These are phyloP conservation scores for Cavenderia fasciculata DNA, from an alignment of 78 protist species.

Conservation along the genomic window DNA sequence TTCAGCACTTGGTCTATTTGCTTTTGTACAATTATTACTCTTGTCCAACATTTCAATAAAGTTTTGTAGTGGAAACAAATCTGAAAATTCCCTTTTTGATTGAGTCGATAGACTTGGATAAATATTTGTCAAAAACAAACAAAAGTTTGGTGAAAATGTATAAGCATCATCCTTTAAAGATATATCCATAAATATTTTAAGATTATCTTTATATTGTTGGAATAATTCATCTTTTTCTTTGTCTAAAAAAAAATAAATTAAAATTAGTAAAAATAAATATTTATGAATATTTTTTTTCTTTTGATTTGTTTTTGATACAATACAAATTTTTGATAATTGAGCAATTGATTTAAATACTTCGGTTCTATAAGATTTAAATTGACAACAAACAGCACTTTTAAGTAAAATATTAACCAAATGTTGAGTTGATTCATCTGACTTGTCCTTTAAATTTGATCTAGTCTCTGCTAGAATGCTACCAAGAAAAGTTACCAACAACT, in stretches of 20 bases:
- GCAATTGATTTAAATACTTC: conserved; percentile 47
- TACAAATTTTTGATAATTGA: conserved; percentile 33
- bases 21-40: conserved; percentile 1
- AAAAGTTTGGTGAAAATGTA: not conserved
- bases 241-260: conserved; percentile 5
- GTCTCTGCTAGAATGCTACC: conserved; percentile 16
- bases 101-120: not conserved
- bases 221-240: conserved; percentile 56
- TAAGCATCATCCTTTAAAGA: conserved; percentile 26
- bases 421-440: not conserved
- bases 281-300: not conserved
- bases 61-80: conserved; percentile 11
- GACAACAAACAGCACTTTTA: conserved; percentile 28
- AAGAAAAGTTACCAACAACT: conserved; percentile 8
- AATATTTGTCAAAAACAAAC: conserved; percentile 15
- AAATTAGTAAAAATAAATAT: not conserved
- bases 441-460: conserved; percentile 5
- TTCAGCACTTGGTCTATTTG: not conserved
- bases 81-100: conserved; percentile 36
- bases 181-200: conserved; percentile 28
- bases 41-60: conserved; percentile 47
- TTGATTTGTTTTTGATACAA: not conserved
- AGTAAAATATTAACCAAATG: conserved; percentile 20
- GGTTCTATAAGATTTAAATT: conserved; percentile 9
- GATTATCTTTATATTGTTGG: conserved; percentile 2